Evolutionary conservation across 345 rosid species (phyloP).

Genomic region (Psidium guajava): DNA sequence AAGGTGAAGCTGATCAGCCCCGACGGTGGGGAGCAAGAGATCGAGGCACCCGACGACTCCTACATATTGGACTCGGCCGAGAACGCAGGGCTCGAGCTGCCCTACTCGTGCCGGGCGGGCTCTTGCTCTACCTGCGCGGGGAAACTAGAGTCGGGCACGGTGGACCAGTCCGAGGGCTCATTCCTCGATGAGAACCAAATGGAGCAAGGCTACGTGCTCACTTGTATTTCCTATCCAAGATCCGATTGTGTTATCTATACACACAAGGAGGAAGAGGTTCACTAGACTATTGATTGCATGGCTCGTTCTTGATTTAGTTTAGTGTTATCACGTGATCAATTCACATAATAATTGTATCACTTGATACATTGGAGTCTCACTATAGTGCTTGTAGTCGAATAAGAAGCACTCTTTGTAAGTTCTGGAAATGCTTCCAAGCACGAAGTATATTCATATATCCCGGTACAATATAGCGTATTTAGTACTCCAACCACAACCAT

Average conservation of each 20-base stretch:
- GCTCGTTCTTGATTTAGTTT: not conserved
- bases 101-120: conserved; percentile 88
- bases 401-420: not conserved
- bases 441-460: not conserved
- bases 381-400: not conserved
- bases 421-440: not conserved
- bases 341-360: not conserved
- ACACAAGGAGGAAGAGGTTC: conserved; percentile 72
- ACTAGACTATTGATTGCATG: not conserved
- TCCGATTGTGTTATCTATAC: conserved; percentile 76
- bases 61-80: conserved; percentile 84
- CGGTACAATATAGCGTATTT: not conserved
- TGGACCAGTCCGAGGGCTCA: conserved; percentile 79
- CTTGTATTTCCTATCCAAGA: conserved; percentile 64
- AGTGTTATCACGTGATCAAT: not conserved
- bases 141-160: conserved; percentile 46
- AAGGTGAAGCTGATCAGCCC: conserved; percentile 75
- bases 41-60: conserved; percentile 45
- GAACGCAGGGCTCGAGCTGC: conserved; percentile 66
- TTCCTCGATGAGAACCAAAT: conserved; percentile 60
- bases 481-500: too few relatives aligned
- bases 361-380: not conserved
- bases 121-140: conserved; percentile 89
- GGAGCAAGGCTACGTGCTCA: conserved; percentile 49
- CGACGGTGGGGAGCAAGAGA: conserved; percentile 40